These are phyloP conservation scores for Gentiana macrophylla DNA, from an alignment of 257 asterid species.

Conservation along the genomic window DNA sequence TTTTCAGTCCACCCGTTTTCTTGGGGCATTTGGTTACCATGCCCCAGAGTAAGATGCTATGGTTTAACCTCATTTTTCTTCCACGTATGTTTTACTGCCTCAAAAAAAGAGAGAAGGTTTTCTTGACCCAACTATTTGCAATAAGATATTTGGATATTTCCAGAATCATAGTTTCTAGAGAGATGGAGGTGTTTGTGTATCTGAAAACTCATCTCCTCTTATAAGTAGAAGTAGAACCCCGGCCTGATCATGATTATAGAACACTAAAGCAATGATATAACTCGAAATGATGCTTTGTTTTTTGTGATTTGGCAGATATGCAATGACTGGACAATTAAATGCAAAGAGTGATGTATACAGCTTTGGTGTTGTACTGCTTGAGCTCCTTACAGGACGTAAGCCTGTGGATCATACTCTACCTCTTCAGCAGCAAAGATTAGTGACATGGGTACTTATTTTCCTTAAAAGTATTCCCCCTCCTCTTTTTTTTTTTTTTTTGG, in stretches of 20 bases:
- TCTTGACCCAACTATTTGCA: too few relatives aligned
- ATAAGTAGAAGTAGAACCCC: not conserved
- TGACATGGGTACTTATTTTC: constrained; percentile 56
- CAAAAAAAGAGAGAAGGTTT: too few relatives aligned
- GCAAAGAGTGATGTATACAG: constrained; percentile 86
- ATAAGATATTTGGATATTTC: too few relatives aligned
- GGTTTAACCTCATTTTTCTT: not conserved
- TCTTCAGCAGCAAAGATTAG: constrained; percentile 78
- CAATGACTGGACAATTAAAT: constrained; percentile 86
- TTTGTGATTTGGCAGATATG: constrained; percentile 40
- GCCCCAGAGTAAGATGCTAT: constrained; percentile 70
- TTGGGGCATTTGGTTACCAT: constrained; percentile 89
- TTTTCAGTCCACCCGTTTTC: constrained; percentile 90
- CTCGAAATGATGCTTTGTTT: constrained; percentile 8
- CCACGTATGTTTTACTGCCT: not conserved
- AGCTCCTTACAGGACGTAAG: constrained; percentile 81
- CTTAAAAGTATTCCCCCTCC: too few relatives aligned
- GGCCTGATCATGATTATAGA: not conserved
- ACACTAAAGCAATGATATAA: not conserved
- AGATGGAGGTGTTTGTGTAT: too few relatives aligned
- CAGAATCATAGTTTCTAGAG: too few relatives aligned
- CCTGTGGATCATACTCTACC: constrained; percentile 89
- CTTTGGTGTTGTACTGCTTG: constrained; percentile 82
- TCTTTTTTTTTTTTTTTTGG: not conserved
- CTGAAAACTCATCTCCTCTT: not conserved